Conservation (phyloP, 345 rosid species). For the Ceriops tagal region DNA sequence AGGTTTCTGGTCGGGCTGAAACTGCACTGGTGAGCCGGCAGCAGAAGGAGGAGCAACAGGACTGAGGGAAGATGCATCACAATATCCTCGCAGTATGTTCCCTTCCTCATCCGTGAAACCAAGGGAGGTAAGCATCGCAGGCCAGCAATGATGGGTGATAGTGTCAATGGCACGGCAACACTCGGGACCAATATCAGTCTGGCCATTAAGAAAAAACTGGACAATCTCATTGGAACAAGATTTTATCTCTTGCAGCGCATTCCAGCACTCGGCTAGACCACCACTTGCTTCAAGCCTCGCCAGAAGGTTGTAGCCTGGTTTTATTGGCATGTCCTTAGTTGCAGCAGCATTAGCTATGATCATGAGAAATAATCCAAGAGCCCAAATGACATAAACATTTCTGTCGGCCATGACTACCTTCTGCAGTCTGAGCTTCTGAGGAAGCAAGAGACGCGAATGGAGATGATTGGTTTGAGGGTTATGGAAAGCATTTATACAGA, state of each 20-base stretch:
- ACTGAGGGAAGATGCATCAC: slow-evolving; percentile 36
- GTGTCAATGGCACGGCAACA: slow-evolving; percentile 62
- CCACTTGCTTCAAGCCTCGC: slow-evolving; percentile 37
- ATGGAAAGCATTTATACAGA: too few species aligned
- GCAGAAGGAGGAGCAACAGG: slow-evolving; percentile 19
- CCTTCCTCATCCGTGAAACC: slow-evolving; percentile 62
- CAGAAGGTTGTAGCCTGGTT: slow-evolving; percentile 25
- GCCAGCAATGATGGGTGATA: slow-evolving; percentile 70
- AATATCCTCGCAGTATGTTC: slow-evolving; percentile 53
- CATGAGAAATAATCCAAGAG: neutral
- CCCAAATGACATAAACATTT: slow-evolving; percentile 13
- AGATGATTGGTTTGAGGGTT: too few species aligned
- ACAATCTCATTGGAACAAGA: slow-evolving; percentile 71
- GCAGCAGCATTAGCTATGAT: slow-evolving; percentile 17
- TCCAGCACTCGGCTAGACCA: slow-evolving; percentile 60
- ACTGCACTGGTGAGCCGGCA: slow-evolving; percentile 17
- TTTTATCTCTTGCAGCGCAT: slow-evolving; percentile 55
- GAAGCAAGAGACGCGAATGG: too few species aligned
- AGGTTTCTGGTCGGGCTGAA: neutral
- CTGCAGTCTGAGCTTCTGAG: too few species aligned
- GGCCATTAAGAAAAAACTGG: slow-evolving; percentile 56
- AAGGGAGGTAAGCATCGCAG: slow-evolving; percentile 66
- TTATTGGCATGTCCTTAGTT: slow-evolving; percentile 14
- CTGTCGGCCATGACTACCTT: slow-evolving; percentile 18
- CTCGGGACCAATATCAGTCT: slow-evolving; percentile 44